Base-by-base conservation (phyloP, 495 filamentous ascomycete species). In the Hypoxylon perforatum region DNA sequence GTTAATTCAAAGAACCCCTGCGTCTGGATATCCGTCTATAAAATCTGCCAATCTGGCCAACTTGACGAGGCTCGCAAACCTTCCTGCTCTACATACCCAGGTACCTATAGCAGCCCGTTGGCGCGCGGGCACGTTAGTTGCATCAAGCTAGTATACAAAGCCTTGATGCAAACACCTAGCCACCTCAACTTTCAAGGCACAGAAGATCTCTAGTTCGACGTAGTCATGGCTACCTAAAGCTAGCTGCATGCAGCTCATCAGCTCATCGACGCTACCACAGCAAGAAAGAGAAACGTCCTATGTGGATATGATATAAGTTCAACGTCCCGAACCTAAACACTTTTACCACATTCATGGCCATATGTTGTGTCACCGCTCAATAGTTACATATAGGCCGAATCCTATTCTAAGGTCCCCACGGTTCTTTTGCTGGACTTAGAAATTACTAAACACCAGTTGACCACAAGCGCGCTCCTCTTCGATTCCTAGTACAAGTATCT, bases 331-430 rank as follows among this genome's bases (percentile, higher is more conserved):
- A n/a, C 39, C 18, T 42, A n/a, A n/a, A 42, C 12, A 15, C 12
- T 18, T 50, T 63, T 60, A 58, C 54, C 58, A 63, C 57, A 45
- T 55, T 25, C 42, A 36, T 63, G 25, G 54, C 55, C 59, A 46
- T 57, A 38, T 63, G 65, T 38, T 47, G 55, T 59, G 50, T 25
- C 35, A 68, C 53, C 42, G 8, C 35, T 42, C 54, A 46, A 25
- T 59, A 60, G 41, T 61, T 62, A 67, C 59, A 52, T 60, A 65
- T 58, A 65, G 47, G 52, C 49, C 47, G 46, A 46, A 62, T 67
- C 53, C 52, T 49, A n/a, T 57, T 10, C 30, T 33, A 10, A 33
- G 30, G 1, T 4, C 35, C 12, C 35, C 23, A 12, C 36, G 21
- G 41, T 3, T 38, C 46, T 41, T 36, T 51, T 41, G 2, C n/a